Conservation (phyloP, 768 basidiomycete genomes). For the Mycena belliarum region DNA sequence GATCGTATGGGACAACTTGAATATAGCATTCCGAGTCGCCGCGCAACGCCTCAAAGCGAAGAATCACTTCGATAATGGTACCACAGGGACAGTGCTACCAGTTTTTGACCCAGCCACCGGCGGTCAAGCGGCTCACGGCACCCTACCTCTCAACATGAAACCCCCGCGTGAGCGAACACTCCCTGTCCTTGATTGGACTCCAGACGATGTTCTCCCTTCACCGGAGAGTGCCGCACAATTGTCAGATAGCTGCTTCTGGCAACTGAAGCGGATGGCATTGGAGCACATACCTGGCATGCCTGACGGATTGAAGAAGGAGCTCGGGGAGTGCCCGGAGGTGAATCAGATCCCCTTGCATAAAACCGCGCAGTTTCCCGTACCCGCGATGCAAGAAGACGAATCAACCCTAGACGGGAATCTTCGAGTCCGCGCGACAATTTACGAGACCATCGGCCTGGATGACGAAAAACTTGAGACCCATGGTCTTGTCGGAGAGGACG, state of each 20-base stretch:
- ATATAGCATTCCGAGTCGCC: conserved; percentile 28
- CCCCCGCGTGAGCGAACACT: conserved; percentile 4
- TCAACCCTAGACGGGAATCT: conserved; percentile 17
- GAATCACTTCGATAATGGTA: conserved; percentile 32
- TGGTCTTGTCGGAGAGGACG: no score
- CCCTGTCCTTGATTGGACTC: conserved; percentile 1
- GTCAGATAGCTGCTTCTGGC: not conserved
- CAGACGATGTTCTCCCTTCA: not conserved
- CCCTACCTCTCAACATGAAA: not conserved
- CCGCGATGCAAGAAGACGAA: conserved; percentile 23
- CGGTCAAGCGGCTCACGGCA: conserved; percentile 13
- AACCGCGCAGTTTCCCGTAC: conserved; percentile 17
- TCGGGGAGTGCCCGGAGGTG: not conserved
- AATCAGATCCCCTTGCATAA: conserved; percentile 19
- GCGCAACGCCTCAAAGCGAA: conserved; percentile 25
- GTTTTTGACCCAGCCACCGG: conserved; percentile 15
- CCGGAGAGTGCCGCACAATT: not conserved
- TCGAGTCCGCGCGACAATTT: not conserved
- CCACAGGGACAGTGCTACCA: conserved; percentile 27
- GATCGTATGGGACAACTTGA: conserved; percentile 32
- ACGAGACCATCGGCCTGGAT: conserved; percentile 9
- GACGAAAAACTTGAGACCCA: conserved; percentile 10
- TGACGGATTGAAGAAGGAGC: not conserved
- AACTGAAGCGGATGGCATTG: conserved; percentile 2
- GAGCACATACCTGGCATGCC: conserved; percentile 5